Evolutionary conservation across 345 rosid genomes (phyloP).

Genomic region (Brassica juncea): DNA sequence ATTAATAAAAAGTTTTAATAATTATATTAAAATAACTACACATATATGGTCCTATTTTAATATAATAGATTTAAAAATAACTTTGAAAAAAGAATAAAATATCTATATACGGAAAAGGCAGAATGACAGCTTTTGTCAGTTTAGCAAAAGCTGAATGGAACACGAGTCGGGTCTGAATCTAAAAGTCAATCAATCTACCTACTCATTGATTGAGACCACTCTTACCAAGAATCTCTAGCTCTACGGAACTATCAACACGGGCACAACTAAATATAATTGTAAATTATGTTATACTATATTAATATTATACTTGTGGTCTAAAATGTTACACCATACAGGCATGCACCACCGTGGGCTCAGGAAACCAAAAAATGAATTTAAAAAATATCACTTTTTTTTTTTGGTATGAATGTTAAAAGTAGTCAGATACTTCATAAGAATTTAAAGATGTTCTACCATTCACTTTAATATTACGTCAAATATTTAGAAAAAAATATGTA

Average conservation of each 20-base stretch:
- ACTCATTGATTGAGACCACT: background rate
- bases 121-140: background rate
- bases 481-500: background rate
- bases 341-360: background rate
- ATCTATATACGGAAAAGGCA: background rate
- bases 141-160: background rate
- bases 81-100: background rate
- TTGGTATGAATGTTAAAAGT: background rate
- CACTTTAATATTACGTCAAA: background rate
- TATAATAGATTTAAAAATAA: background rate
- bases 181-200: background rate
- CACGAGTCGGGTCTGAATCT: slow-evolving; percentile 1
- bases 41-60: too few species aligned
- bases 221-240: background rate
- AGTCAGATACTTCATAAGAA: background rate
- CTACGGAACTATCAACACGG: slow-evolving; percentile 5
- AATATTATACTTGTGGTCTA: background rate
- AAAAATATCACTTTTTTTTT: background rate
- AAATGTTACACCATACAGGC: background rate
- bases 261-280: background rate
- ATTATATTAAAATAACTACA: too few species aligned
- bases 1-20: too few species aligned
- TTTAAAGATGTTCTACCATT: background rate
- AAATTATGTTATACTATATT: too few species aligned
- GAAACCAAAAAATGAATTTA: background rate